phyloP scores from a whole-genome alignment of 2,329 filamentous ascomycete species.

The Fusarium floridanum region DNA sequence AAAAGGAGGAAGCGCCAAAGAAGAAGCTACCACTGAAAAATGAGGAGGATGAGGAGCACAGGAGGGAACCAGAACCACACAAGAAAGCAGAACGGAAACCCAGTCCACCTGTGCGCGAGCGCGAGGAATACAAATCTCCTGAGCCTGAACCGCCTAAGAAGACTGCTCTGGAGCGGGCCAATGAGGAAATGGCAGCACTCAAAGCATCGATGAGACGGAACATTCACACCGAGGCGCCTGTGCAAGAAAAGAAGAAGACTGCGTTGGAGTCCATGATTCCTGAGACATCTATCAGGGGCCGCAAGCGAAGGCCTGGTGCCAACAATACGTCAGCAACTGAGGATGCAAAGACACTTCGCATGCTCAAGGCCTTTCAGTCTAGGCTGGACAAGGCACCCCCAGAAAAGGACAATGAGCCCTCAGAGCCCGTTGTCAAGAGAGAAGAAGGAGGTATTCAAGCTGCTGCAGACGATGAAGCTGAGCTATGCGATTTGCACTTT shows the following conservation, averaged over 20 bases:
- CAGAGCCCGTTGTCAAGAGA: slow-evolving; percentile 40
- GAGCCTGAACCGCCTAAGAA: slow-evolving; percentile 54
- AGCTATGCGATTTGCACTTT: slow-evolving; percentile 93
- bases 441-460: slow-evolving; percentile 40
- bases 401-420: slow-evolving; percentile 51
- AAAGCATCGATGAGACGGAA: slow-evolving; percentile 86
- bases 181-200: slow-evolving; percentile 83
- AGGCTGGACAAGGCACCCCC: slow-evolving; percentile 73
- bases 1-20: slow-evolving; percentile 47
- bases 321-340: slow-evolving; percentile 64
- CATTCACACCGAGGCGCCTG: slow-evolving; percentile 60
- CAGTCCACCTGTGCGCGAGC: slow-evolving; percentile 26
- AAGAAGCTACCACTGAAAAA: slow-evolving; percentile 31
- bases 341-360: slow-evolving; percentile 74
- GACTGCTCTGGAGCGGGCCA: slow-evolving; percentile 75
- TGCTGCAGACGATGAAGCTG: slow-evolving; percentile 73
- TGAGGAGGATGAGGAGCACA: slow-evolving; percentile 22
- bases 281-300: slow-evolving; percentile 74
- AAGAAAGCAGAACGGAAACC: slow-evolving; percentile 25
- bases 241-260: slow-evolving; percentile 72
- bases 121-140: slow-evolving; percentile 36
- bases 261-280: slow-evolving; percentile 82
- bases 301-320: slow-evolving; percentile 75
- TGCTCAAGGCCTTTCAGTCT: slow-evolving; percentile 83
- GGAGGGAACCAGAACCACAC: slow-evolving; percentile 6